Percentiles rank a stretch among this genome's conserved stretches.
Conservation (phyloP, 352 stramenopile genomes). For the Pythium aquatile region DNA sequence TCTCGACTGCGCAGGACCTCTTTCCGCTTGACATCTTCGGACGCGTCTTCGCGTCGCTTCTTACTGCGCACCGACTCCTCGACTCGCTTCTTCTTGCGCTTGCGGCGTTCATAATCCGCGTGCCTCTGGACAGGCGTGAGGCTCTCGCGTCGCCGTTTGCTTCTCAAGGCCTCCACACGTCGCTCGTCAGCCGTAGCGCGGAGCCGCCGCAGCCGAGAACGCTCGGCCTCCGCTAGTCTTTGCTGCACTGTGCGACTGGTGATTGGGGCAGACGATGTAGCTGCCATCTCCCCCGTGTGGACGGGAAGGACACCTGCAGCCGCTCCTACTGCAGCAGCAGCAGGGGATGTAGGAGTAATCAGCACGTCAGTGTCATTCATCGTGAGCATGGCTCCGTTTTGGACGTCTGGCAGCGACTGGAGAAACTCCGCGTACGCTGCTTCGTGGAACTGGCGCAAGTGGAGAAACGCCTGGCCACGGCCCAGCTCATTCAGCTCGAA, state of each 20-base stretch:
- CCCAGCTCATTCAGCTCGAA: conserved; percentile 67
- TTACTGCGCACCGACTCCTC: conserved; percentile 53
- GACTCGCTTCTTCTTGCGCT: conserved; percentile 48
- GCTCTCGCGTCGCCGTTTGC: conserved; percentile 54
- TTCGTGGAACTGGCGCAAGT: conserved; percentile 62
- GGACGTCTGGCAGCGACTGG: conserved; percentile 36
- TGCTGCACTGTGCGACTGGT: conserved; percentile 21
- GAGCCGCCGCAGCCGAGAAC: conserved; percentile 52
- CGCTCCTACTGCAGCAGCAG: background rate
- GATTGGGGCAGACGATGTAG: background rate
- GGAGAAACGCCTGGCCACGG: conserved; percentile 56
- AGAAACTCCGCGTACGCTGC: conserved; percentile 53
- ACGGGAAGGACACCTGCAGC: background rate
- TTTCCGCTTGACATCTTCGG: conserved; percentile 41
- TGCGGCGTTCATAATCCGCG: conserved; percentile 58
- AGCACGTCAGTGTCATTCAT: conserved; percentile 1
- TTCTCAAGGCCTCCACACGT: conserved; percentile 53
- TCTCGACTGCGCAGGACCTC: conserved; percentile 62
- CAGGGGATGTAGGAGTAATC: background rate
- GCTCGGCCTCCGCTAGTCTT: conserved; percentile 51
- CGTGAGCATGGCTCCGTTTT: conserved; percentile 17
- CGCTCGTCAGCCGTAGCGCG: conserved; percentile 44
- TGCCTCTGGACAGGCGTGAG: conserved; percentile 66
- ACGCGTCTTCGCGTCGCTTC: conserved; percentile 45
- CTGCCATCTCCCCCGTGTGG: background rate